Conservation (phyloP, 2,329 filamentous ascomycete species). For the Karstenula rhodostoma region DNA sequence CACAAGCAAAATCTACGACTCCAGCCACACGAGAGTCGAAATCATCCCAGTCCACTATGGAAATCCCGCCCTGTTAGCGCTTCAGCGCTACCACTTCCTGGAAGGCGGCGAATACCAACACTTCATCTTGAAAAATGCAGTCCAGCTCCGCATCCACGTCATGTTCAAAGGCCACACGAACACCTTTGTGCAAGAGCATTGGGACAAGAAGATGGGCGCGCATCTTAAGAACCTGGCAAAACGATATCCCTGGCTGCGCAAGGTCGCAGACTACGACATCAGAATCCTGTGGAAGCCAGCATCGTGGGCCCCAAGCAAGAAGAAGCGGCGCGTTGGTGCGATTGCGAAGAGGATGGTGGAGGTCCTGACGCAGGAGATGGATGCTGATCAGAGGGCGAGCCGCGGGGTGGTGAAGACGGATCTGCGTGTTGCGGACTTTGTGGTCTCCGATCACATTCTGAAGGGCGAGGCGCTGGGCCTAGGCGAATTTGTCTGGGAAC, state of each 20-base stretch:
- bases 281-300: conserved; percentile 34
- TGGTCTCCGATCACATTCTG: conserved; percentile 21
- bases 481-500: conserved; percentile 18
- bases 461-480: conserved; percentile 25
- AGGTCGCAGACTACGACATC: conserved; percentile 33
- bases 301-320: conserved; percentile 24
- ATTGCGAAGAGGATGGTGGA: conserved; percentile 30
- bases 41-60: conserved; percentile 36
- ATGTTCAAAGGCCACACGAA: conserved; percentile 37
- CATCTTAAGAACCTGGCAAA: conserved; percentile 36
- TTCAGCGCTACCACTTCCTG: conserved; percentile 25
- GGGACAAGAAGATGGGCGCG: conserved; percentile 33
- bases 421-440: conserved; percentile 22
- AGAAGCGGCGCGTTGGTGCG: conserved; percentile 25
- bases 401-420: conserved; percentile 24
- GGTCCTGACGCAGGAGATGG: conserved; percentile 27
- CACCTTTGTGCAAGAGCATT: conserved; percentile 37
- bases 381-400: conserved; percentile 21
- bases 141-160: conserved; percentile 32
- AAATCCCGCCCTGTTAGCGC: conserved; percentile 29
- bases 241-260: conserved; percentile 34
- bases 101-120: conserved; percentile 39
- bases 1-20: conserved; percentile 30
- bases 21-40: conserved; percentile 35
- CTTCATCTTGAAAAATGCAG: conserved; percentile 30